Conservation (phyloP, 345 rosid genomes). For the Eutrema heterophyllum region DNA sequence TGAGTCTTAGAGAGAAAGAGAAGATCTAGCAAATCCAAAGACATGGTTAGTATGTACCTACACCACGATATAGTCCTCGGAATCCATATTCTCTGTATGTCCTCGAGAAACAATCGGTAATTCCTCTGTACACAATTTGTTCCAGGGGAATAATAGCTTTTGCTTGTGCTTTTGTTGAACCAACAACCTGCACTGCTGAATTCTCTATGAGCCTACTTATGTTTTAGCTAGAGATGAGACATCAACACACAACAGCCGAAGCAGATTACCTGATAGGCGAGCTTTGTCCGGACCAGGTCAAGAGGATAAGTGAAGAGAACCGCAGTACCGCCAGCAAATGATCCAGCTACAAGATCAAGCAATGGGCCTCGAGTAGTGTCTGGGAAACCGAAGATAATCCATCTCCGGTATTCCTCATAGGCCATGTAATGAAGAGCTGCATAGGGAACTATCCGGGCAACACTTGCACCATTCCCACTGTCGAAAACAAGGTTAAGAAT, state of each 20-base stretch:
- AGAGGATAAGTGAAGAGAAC: conserved; percentile 92
- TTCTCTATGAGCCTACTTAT: conserved; percentile 9
- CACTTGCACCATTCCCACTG: conserved; percentile 94
- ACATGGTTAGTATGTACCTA: conserved; percentile 44
- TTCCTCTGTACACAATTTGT: conserved; percentile 58
- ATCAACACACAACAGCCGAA: not conserved
- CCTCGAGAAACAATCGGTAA: conserved; percentile 74
- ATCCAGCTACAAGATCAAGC: conserved; percentile 91
- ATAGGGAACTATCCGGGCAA: conserved; percentile 88
- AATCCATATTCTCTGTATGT: conserved; percentile 65
- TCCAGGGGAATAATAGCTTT: conserved; percentile 37
- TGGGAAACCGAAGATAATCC: conserved; percentile 66
- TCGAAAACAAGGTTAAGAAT: not conserved
- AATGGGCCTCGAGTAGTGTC: conserved; percentile 69
- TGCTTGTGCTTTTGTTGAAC: conserved; percentile 42
- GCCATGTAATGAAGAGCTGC: conserved; percentile 97
- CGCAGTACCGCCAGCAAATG: conserved; percentile 90
- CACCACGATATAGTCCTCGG: conserved; percentile 91
- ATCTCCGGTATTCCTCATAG: conserved; percentile 87
- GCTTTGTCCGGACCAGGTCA: conserved; percentile 79
- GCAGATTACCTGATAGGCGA: conserved; percentile 79
- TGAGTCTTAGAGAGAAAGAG: not conserved
- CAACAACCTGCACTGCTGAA: conserved; percentile 55
- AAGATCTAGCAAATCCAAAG: conserved; percentile 10
- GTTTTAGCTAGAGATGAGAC: not conserved